Percentiles rank a stretch among this genome's conserved stretches.
phyloP scores from a whole-genome alignment of 2,329 filamentous ascomycete genomes.

The Graphilbum fragrans region DNA sequence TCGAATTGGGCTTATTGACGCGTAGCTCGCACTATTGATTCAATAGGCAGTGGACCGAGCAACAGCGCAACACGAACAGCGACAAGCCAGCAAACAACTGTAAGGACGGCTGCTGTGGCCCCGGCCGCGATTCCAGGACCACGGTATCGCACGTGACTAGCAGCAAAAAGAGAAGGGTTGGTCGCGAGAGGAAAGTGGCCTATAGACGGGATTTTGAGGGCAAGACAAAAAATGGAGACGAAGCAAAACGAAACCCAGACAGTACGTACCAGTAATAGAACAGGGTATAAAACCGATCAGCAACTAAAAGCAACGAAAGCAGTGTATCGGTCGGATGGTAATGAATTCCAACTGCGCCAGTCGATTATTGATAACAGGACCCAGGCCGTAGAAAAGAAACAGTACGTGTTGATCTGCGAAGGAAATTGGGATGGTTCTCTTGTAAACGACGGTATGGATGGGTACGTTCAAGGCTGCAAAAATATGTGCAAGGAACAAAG shows the following conservation, averaged over 20 bases:
- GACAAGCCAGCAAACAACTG: too few species aligned
- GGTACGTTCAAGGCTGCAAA: neutral
- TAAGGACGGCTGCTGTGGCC: too few species aligned
- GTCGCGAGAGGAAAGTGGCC: too few species aligned
- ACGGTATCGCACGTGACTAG: too few species aligned
- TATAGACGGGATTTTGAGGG: too few species aligned
- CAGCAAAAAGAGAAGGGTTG: too few species aligned
- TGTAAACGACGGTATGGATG: neutral
- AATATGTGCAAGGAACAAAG: conserved; percentile 1
- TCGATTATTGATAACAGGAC: conserved; percentile 3
- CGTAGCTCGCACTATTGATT: too few species aligned
- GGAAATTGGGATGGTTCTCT: neutral
- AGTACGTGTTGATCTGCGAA: conserved; percentile 2
- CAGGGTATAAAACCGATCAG: conserved; percentile 4
- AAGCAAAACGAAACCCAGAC: neutral
- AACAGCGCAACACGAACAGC: too few species aligned
- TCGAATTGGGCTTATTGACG: too few species aligned
- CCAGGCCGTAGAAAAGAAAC: conserved; percentile 7
- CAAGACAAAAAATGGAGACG: neutral
- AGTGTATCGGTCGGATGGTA: neutral
- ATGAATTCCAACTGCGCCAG: neutral
- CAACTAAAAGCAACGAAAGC: conserved; percentile 3
- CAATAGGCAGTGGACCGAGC: too few species aligned
- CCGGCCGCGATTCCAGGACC: too few species aligned
- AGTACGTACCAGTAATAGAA: conserved; percentile 1